A percentile compares a stretch with the other conserved stretches of the same genome.
These are phyloP conservation scores for Geum urbanum DNA, from an alignment of 306 rosid genomes.

Conservation along the genomic window DNA sequence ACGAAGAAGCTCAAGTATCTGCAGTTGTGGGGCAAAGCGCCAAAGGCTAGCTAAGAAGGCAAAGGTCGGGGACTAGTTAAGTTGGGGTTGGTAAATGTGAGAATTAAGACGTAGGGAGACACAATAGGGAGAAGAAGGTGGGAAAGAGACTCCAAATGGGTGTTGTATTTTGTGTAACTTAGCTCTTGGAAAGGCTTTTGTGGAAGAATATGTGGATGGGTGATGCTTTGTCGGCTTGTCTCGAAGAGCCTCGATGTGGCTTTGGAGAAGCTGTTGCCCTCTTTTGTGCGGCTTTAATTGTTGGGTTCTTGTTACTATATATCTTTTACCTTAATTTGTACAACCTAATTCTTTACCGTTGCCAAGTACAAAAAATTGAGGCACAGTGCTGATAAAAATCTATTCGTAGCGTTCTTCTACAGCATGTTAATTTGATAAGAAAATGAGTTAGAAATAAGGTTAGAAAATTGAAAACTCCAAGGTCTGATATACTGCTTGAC, in stretches of 20 bases:
- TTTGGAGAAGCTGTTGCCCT: conserved; percentile 41
- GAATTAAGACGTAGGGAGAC: conserved; percentile 30
- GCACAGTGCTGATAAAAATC: background rate
- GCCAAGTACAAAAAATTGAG: background rate
- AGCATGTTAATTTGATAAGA: background rate
- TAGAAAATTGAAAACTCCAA: no score
- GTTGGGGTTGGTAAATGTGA: conserved; percentile 40
- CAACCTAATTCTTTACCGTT: conserved; percentile 3
- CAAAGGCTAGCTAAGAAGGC: conserved; percentile 38
- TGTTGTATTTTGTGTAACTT: conserved; percentile 25
- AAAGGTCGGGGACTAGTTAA: conserved; percentile 17
- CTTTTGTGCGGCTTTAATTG: conserved; percentile 25
- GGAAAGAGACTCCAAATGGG: conserved; percentile 27
- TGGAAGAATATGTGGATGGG: conserved; percentile 34
- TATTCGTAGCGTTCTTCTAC: background rate
- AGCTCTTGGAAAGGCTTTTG: conserved; percentile 41
- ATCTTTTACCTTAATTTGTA: conserved; percentile 8
- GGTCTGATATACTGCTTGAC: no score
- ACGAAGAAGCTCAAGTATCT: conserved; percentile 26
- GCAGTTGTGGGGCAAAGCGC: conserved; percentile 27
- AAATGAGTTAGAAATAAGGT: background rate
- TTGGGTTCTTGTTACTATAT: conserved; percentile 24
- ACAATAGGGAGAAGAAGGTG: conserved; percentile 31
- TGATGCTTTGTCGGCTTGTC: conserved; percentile 32
- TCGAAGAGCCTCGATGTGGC: conserved; percentile 25